phyloP scores from a whole-genome alignment of 176 grass and related monocot genomes.

The Musa schizocarpa region DNA sequence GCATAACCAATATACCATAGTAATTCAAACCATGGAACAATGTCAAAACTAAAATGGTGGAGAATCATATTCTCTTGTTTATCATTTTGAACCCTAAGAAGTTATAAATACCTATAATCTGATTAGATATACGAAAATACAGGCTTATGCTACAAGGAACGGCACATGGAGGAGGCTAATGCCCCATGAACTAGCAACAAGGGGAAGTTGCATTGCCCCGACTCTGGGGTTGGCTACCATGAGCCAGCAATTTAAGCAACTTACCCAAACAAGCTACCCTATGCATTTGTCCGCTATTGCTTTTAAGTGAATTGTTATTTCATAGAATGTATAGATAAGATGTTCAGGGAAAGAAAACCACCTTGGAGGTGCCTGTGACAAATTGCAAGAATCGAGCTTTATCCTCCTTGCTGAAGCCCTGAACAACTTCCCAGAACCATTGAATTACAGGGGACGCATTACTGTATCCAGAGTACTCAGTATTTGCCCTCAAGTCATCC shows the following conservation, averaged over 20 bases:
- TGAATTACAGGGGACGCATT: conserved; percentile 92
- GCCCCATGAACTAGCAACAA: not conserved
- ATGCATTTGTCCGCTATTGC: not conserved
- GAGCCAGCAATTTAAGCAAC: not conserved
- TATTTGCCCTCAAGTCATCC: conserved; percentile 94
- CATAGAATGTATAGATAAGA: not conserved
- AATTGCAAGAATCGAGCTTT: conserved; percentile 98
- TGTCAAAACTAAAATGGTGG: too few species aligned
- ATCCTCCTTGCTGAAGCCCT: conserved; percentile 92
- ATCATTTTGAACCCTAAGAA: too few species aligned
- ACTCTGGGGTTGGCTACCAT: not conserved
- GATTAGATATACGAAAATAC: not conserved
- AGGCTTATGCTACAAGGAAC: too few species aligned
- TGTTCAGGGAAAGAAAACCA: conserved; percentile 10
- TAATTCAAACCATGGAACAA: too few species aligned
- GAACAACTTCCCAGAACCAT: conserved; percentile 99
- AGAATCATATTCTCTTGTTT: too few species aligned
- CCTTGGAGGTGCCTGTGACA: conserved; percentile 98
- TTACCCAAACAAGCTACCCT: not conserved
- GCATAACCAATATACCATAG: too few species aligned
- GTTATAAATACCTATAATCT: not conserved
- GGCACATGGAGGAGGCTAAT: too few species aligned
- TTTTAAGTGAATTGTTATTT: not conserved
- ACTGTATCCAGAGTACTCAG: conserved; percentile 95
- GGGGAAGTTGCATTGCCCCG: not conserved